These are phyloP conservation scores for Chytriomyces confervae DNA, from an alignment of 192 early-diverging fungal genomes.

Conservation along the genomic window DNA sequence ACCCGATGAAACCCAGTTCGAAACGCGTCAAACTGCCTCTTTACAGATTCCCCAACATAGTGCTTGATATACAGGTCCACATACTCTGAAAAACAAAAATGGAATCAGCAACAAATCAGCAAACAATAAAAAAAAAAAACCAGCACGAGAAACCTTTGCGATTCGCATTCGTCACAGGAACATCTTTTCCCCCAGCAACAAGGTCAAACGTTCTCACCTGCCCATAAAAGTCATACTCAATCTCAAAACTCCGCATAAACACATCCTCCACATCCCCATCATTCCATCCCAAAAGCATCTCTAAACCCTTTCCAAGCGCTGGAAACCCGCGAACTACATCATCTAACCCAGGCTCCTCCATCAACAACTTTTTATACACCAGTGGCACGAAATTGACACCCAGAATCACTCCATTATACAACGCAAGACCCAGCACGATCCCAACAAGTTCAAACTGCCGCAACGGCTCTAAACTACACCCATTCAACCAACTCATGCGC, in stretches of 20 bases:
- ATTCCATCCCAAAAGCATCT: conserved; percentile 79
- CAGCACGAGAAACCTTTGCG: conserved; percentile 46
- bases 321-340: conserved; percentile 67
- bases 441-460: conserved; percentile 83
- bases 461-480: conserved; percentile 60
- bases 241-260: conserved; percentile 83
- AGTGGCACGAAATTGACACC: conserved; percentile 74
- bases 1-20: conserved; percentile 56
- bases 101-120: neutral
- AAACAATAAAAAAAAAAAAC: conserved; percentile 52
- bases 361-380: conserved; percentile 74
- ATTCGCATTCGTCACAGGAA: conserved; percentile 62
- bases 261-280: conserved; percentile 76
- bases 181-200: conserved; percentile 49
- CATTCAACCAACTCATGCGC: conserved; percentile 78
- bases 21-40: conserved; percentile 57
- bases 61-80: conserved; percentile 61
- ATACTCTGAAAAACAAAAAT: conserved; percentile 38
- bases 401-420: conserved; percentile 85
- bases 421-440: conserved; percentile 85
- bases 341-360: conserved; percentile 54
- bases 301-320: conserved; percentile 73
- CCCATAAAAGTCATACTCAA: conserved; percentile 68
- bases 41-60: conserved; percentile 40
- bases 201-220: conserved; percentile 53